Conservation (phyloP, 495 filamentous ascomycete genomes). For the Antarctomyces pellizariae region DNA sequence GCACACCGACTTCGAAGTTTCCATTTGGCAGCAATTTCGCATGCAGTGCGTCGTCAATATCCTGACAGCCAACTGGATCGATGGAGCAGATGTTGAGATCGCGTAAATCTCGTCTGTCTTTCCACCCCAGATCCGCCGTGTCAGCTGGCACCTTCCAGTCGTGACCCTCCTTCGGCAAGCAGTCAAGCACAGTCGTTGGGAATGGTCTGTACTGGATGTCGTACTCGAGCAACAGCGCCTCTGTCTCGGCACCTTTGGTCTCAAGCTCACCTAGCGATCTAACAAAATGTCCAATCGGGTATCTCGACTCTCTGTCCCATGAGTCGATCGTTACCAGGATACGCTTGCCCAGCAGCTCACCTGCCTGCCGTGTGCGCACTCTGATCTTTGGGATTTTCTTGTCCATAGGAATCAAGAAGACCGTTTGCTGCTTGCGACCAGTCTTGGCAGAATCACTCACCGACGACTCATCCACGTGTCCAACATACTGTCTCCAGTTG, state of each 20-base stretch:
- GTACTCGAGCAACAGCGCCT: slow-evolving; percentile 80
- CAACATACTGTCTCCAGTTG: slow-evolving; percentile 95
- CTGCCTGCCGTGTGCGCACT: slow-evolving; percentile 71
- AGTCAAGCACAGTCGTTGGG: slow-evolving; percentile 83
- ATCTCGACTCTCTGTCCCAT: slow-evolving; percentile 81
- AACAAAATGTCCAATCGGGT: slow-evolving; percentile 84
- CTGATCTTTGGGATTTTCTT: slow-evolving; percentile 91
- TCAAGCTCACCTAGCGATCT: slow-evolving; percentile 82
- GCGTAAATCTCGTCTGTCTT: slow-evolving; percentile 56
- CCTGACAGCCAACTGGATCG: slow-evolving; percentile 85
- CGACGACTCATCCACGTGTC: slow-evolving; percentile 74
- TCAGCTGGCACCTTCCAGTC: slow-evolving; percentile 73
- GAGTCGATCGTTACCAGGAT: slow-evolving; percentile 89
- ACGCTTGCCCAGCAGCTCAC: slow-evolving; percentile 68
- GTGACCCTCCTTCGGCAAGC: slow-evolving; percentile 75
- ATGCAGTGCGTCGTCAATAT: slow-evolving; percentile 95
- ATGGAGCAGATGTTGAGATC: slow-evolving; percentile 87
- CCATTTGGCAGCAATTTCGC: slow-evolving; percentile 68
- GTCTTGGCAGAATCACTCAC: slow-evolving; percentile 44
- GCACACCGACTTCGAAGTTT: slow-evolving; percentile 92
- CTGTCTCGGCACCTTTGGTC: slow-evolving; percentile 87
- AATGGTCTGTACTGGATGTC: slow-evolving; percentile 97
- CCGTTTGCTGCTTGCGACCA: slow-evolving; percentile 64
- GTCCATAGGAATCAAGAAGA: slow-evolving; percentile 94
- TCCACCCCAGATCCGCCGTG: slow-evolving; percentile 64